phyloP scores from a whole-genome alignment of 176 grass and related monocot species.

The Rhynchospora pubera region DNA sequence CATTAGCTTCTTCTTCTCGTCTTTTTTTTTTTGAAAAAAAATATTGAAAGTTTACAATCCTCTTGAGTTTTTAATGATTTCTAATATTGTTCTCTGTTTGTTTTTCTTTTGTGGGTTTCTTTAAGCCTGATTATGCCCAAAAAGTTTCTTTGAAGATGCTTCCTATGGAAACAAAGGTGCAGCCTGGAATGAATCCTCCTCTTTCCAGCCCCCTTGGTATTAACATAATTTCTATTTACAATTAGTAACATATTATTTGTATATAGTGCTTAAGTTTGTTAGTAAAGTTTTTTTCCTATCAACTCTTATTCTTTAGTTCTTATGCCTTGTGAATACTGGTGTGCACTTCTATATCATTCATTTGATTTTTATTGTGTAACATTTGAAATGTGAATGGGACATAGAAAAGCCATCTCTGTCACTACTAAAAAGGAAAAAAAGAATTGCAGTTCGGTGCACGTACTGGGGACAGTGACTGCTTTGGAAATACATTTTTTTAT shows the following conservation, averaged over 20 bases:
- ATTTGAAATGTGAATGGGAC: neutral
- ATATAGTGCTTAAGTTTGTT: neutral
- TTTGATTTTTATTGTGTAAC: neutral
- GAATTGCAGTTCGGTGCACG: neutral
- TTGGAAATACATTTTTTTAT: too few species aligned
- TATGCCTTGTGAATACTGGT: too few species aligned
- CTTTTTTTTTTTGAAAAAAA: too few species aligned
- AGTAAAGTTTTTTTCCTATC: neutral
- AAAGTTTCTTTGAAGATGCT: constrained; percentile 96
- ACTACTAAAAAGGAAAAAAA: neutral
- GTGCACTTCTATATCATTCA: too few species aligned
- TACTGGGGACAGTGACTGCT: neutral
- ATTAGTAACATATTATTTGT: neutral
- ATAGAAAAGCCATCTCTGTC: neutral
- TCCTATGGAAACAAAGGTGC: constrained; percentile 75
- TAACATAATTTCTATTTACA: neutral
- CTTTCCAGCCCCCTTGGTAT: constrained; percentile 52
- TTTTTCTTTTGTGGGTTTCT: constrained; percentile 3
- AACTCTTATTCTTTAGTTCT: neutral
- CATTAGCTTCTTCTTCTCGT: too few species aligned
- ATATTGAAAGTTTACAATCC: too few species aligned
- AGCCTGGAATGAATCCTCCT: constrained; percentile 23
- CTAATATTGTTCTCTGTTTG: constrained; percentile 15
- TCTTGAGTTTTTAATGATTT: neutral
- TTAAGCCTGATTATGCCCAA: constrained; percentile 82